Conservation (phyloP, 148 eudicot species). For the Drosera capensis region DNA sequence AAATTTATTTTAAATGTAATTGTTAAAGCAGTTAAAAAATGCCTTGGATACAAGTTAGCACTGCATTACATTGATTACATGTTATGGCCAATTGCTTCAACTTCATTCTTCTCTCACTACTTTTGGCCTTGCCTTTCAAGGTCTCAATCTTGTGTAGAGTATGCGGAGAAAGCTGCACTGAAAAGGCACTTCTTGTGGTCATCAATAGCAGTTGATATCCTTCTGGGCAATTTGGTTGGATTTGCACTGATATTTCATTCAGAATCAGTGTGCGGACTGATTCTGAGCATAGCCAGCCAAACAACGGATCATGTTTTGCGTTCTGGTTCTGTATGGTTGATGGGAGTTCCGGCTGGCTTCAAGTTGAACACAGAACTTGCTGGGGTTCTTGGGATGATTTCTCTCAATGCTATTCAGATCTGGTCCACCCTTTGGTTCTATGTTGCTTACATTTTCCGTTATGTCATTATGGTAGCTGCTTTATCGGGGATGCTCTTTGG, state of each 20-base stretch:
- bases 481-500: conserved; percentile 62
- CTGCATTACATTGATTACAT: neutral
- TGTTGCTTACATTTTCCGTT: conserved; percentile 26
- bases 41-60: neutral
- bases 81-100: neutral
- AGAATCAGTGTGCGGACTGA: conserved; percentile 29
- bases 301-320: conserved; percentile 60
- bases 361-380: conserved; percentile 95
- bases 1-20: too few species aligned
- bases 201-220: conserved; percentile 47
- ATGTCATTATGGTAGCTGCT: conserved; percentile 43
- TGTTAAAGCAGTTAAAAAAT: too few species aligned
- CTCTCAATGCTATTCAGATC: conserved; percentile 78
- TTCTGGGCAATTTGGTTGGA: conserved; percentile 70
- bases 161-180: conserved; percentile 71
- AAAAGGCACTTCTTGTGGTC: conserved; percentile 76
- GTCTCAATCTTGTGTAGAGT: conserved; percentile 69
- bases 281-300: conserved; percentile 30
- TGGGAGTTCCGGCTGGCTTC: conserved; percentile 98
- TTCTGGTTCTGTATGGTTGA: conserved; percentile 84
- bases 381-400: conserved; percentile 63
- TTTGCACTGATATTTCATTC: conserved; percentile 31
- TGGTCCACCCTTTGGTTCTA: conserved; percentile 86
- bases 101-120: conserved; percentile 3
- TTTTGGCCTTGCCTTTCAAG: conserved; percentile 22